Base-by-base conservation (phyloP, 805 yeast genomes). In the Wickerhamomyces queroliae region DNA sequence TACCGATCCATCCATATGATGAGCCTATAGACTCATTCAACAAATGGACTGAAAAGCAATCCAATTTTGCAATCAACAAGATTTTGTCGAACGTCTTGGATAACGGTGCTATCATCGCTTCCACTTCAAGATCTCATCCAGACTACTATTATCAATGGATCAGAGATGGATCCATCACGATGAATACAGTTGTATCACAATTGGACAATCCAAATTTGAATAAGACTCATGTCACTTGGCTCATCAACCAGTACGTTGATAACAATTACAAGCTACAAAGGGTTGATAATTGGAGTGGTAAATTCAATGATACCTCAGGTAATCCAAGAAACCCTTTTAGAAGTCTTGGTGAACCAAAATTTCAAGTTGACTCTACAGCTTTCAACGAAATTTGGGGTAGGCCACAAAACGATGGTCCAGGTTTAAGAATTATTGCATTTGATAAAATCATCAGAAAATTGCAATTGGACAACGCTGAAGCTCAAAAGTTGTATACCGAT, bases 351-450 rank as follows among this genome's bases (percentile, higher is more conserved):
- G 98, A 91, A 58, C 97, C 98, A 7, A 91, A 91, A 59, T 91
- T 83, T 55, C 58, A 70, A 56, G 76, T 80, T 4, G 74, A 87
- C 55, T 80, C 83, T 19, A 51, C 76, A 0, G 67, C 84, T 1
- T 91, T 83, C 52, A 58, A 59, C 6, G 80, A 65, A 2, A 58
- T 66, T 26, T 91, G 98, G 98, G 98, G 98, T 2, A 70, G 98
- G 49, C 98, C 98, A 1, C 98, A 91, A 62, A 74, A 88, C 43
- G 98, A 91, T 59, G 98, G 98, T 0, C 96, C 98, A 1, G 90
- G 95, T 1, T 67, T 91, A 41, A 71, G 97, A 50, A 71, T 80
- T 10, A 70, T 82, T 40, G 72, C 95, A 2, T 69, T 81, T 18
- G 59, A 75, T 28, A 72, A 72, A 44, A 85, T 76, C 55, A 49